Evolutionary conservation across 352 stramenopile species (phyloP).

Genomic region (Phytophthora chlamydospora): DNA sequence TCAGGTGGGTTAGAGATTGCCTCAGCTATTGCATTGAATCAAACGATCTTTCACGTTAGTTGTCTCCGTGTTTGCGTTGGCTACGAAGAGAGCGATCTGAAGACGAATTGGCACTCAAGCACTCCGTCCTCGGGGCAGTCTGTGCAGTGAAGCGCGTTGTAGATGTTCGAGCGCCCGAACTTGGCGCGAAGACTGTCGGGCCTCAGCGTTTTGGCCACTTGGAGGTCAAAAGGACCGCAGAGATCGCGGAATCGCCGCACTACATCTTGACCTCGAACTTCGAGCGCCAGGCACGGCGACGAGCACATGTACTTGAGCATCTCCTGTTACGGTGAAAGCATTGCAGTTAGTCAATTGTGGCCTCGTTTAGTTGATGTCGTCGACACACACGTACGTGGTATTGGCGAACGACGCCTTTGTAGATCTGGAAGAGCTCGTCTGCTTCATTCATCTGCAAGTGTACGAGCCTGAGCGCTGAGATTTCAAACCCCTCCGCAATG

Average conservation of each 20-base stretch:
- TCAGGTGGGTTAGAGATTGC: slow-evolving; percentile 9
- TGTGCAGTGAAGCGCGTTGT: slow-evolving; percentile 94
- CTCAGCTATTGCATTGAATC: slow-evolving; percentile 16
- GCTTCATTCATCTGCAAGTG: slow-evolving; percentile 79
- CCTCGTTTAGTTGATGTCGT: neutral
- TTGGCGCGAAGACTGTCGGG: slow-evolving; percentile 85
- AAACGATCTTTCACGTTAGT: slow-evolving; percentile 9
- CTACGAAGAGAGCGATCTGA: slow-evolving; percentile 50
- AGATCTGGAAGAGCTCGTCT: slow-evolving; percentile 92
- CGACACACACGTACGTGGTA: slow-evolving; percentile 59
- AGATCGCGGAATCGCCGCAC: slow-evolving; percentile 83
- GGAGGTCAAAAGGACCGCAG: slow-evolving; percentile 89
- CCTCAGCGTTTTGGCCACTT: slow-evolving; percentile 89
- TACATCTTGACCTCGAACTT: slow-evolving; percentile 87
- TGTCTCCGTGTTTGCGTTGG: slow-evolving; percentile 5
- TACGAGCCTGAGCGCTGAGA: slow-evolving; percentile 90
- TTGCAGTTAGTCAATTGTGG: neutral
- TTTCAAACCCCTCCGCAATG: slow-evolving; percentile 79
- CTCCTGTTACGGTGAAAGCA: slow-evolving; percentile 41
- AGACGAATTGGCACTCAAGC: slow-evolving; percentile 92
- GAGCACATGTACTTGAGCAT: slow-evolving; percentile 93
- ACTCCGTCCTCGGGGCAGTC: slow-evolving; percentile 91
- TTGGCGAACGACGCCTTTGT: slow-evolving; percentile 73
- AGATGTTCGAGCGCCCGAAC: slow-evolving; percentile 85
- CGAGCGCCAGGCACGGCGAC: slow-evolving; percentile 86